Evolutionary conservation across 2,329 filamentous ascomycete genomes (phyloP), one percentile per base, ranked within the genome.

Genomic region (Colletotrichum kahawae): DNA sequence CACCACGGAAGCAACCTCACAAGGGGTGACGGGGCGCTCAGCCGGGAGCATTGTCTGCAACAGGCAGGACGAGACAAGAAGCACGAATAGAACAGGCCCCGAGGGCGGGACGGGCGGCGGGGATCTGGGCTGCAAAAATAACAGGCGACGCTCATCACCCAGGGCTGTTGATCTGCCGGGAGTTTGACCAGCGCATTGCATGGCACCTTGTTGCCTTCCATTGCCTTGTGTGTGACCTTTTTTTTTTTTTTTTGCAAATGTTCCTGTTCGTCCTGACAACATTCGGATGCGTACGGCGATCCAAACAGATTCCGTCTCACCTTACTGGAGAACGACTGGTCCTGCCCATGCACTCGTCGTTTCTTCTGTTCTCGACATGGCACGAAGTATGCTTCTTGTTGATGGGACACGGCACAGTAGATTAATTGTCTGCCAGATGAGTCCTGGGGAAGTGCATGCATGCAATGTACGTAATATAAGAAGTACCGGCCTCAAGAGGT

Each of bases 391-490:
- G 62, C 31, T 7, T 67, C n/a, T 38, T 14, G 63, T 65, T 38
- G 59, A 43, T 21, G 59, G 27, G 34, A 38, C 33, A 54, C 51
- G 51, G 51, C 54, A 51, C 60, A 48, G 51, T 38, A 33, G 65
- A 51, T 67, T 43, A 59, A 54, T 67, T 29, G 43, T 21, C 62
- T 71, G 54, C 63, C 54, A 71, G 54, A 67, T 43, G 29, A 24
- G 48, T 36, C 34, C 62, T 48, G 68, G 72, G 72, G 56, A 71
- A 67, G 38, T 62, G 68, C 73, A 68, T 75, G 73, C 73, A 75
- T 75, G 43, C 56, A 64, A 69, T 71, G 69, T 73, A 72, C 27
- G 73, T 72, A 67, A 72, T 67, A 63, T 64, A 24, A 62, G 36
- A 75, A 75, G 69, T 72, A 67, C 72, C 72, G 69, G 69, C 72